Percentiles rank a stretch among this genome's conserved stretches.
These are phyloP conservation scores for Metarhizium anisopliae DNA, from an alignment of 2,329 filamentous ascomycete species.

Conservation along the genomic window DNA sequence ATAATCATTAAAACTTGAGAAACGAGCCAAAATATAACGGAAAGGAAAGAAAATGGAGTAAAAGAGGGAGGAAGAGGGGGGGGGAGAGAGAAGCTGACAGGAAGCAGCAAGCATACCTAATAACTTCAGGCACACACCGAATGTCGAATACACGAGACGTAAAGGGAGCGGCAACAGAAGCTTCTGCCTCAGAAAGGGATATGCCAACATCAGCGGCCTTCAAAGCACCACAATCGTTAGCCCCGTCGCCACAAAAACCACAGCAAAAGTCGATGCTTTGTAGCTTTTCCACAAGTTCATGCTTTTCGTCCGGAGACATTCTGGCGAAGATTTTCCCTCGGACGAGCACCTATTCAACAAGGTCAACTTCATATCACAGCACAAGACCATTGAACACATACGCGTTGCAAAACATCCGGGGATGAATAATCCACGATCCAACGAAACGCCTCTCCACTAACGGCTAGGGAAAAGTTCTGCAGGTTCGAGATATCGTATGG, in stretches of 20 bases:
- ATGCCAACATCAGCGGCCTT: slow-evolving; percentile 98
- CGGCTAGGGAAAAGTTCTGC: slow-evolving; percentile 77
- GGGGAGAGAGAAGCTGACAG: no score
- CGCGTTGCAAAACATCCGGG: slow-evolving; percentile 64
- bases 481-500: slow-evolving; percentile 78
- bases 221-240: slow-evolving; percentile 92
- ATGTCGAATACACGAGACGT: slow-evolving; percentile 95
- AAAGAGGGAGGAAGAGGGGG: no score
- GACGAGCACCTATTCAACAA: slow-evolving; percentile 63
- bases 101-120: slow-evolving; percentile 45
- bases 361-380: background rate
- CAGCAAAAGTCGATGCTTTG: slow-evolving; percentile 93
- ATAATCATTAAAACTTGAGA: slow-evolving; percentile 13
- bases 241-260: slow-evolving; percentile 94
- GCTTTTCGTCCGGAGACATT: slow-evolving; percentile 98
- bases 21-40: background rate
- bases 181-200: slow-evolving; percentile 92
- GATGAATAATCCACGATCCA: slow-evolving; percentile 92
- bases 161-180: slow-evolving; percentile 95
- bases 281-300: slow-evolving; percentile 92
- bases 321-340: slow-evolving; percentile 89
- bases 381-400: slow-evolving; percentile 25
- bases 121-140: slow-evolving; percentile 86
- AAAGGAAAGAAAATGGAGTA: no score
- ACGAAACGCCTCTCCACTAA: slow-evolving; percentile 89